Evolutionary conservation across 2,329 filamentous ascomycete genomes (phyloP), one percentile per base, ranked within the genome.

Genomic region (Fusarium subglutinans): DNA sequence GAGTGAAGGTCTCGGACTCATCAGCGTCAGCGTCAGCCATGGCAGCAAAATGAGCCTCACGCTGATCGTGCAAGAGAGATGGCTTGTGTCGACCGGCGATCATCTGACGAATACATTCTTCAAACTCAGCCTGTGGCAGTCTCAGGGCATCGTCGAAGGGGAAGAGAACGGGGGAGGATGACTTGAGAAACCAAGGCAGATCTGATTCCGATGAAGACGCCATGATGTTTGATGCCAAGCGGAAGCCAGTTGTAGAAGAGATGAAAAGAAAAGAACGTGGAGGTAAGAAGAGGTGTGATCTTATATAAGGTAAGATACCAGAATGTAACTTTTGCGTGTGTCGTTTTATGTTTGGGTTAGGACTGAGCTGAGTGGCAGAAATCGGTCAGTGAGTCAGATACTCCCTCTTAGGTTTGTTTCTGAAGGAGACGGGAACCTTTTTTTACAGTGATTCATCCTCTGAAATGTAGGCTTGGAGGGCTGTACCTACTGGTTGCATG

Each of bases 171-270:
- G 84, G 83, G 37, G 76, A 80, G 1, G 78, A 81, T 15, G 81
- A 81, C 61, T 80, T 80, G 56, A 86, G 80, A 70, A 83, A 85
- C 82, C 84, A 86, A 22, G 79, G 77, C 44, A 66, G 69, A 45
- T 76, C 67, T 59, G 71, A 60, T n/a, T 73, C 72, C 41, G 64
- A 54, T 37, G 68, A 50, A 35, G 72, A 71, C n/a, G 68, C 70
- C 76, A 78, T 78, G 69, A n/a, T 54, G 69, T 55, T 50, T 20
- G 26, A 33, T 47, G 44, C 28, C 30, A 43, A 56, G 56, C 47
- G 24, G n/a, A 35, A 28, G 43, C 13, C 26, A 22, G 44, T 30
- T 73, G 64, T 10, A 51, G 40, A 30, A 44, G 48, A 55, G 33
- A 35, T 22, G 8, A 33, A 22, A 40, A 38, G 6, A 38, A 22